A percentile compares a stretch with the other conserved stretches of the same genome.
Conservation (phyloP, 1,139 yeast species). For the Suhomyces taliae region DNA sequence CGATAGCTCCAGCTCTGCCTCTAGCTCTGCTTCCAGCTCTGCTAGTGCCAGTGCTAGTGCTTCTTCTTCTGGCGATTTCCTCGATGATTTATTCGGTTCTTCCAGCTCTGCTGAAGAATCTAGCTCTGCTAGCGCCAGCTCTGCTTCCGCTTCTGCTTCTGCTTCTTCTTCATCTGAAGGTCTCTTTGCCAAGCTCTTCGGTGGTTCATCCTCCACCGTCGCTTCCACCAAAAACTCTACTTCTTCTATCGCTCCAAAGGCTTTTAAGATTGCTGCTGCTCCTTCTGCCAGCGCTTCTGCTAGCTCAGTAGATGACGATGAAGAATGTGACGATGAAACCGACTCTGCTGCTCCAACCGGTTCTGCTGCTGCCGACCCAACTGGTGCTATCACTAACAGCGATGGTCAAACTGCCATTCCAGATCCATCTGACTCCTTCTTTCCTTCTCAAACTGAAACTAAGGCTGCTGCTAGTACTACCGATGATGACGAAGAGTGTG, state of each 20-base stretch:
- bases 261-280: slow-evolving; percentile 1
- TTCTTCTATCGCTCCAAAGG: neutral
- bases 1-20: neutral
- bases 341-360: neutral
- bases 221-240: neutral
- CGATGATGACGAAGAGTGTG: slow-evolving; percentile 14
- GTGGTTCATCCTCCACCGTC: neutral
- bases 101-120: neutral
- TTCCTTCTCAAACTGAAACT: neutral
- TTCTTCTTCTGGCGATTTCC: slow-evolving; percentile 2
- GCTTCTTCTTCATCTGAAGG: neutral
- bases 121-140: slow-evolving; percentile 2
- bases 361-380: neutral
- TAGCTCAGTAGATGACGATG: slow-evolving; percentile 13
- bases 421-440: neutral
- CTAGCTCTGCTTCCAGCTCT: neutral
- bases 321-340: slow-evolving; percentile 5
- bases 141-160: neutral
- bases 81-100: neutral
- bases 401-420: neutral
- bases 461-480: slow-evolving; percentile 1
- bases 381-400: neutral
- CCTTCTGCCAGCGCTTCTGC: slow-evolving; percentile 3
- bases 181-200: neutral
- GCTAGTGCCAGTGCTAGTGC: neutral